Evolutionary conservation across 1,284 basidiomycete species (phyloP).

Genomic region (Heterobasidion irregulare): DNA sequence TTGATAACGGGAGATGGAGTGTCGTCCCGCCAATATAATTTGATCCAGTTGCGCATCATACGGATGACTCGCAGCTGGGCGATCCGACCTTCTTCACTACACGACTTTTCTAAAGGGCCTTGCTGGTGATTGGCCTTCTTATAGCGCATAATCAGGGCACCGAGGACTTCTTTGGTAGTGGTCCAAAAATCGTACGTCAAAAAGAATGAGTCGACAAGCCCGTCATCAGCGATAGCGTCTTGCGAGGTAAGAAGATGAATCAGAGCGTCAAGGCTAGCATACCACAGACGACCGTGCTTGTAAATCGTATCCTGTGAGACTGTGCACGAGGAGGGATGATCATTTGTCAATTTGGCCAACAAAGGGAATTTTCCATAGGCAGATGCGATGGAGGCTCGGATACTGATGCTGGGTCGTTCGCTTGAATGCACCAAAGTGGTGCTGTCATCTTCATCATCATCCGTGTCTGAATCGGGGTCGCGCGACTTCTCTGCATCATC

Average conservation of each 20-base stretch:
- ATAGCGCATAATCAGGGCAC: conserved; percentile 52
- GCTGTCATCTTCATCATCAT: no score
- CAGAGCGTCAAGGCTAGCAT: conserved; percentile 26
- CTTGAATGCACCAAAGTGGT: no score
- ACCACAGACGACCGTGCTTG: no score
- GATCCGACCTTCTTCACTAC: conserved; percentile 30
- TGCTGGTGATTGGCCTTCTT: conserved; percentile 26
- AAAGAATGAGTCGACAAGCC: conserved; percentile 52
- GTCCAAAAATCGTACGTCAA: conserved; percentile 72
- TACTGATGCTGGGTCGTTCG: no score
- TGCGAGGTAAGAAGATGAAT: conserved; percentile 39
- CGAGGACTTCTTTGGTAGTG: conserved; percentile 45
- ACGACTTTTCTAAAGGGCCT: conserved; percentile 18
- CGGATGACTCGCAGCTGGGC: not conserved
- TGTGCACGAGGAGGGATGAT: no score
- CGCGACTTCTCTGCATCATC: no score
- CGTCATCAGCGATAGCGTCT: conserved; percentile 24
- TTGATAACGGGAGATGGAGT: not conserved
- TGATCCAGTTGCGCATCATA: not conserved
- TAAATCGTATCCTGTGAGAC: no score
- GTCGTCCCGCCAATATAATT: not conserved
- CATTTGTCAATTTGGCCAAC: no score
- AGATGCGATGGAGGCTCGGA: no score
- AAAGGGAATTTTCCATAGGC: no score
- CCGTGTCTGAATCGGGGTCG: no score